phyloP scores from a whole-genome alignment of 768 basidiomycete genomes.

The Phylloporus sp. region DNA sequence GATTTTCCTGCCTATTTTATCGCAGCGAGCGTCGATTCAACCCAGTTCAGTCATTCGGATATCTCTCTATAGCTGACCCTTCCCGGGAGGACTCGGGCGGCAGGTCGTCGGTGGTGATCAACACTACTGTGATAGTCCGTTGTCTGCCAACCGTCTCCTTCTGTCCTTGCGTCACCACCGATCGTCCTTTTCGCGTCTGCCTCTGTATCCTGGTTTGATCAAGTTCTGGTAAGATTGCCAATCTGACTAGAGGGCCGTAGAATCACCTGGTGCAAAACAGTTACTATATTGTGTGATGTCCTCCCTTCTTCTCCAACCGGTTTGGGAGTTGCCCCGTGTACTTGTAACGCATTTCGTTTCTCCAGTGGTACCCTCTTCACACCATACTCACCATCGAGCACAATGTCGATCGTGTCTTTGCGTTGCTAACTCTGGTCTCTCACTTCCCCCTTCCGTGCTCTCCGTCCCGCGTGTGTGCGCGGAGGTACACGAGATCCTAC shows the following conservation, averaged over 20 bases:
- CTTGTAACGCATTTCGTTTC: constrained; percentile 6
- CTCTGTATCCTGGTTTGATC: neutral
- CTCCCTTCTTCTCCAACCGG: constrained; percentile 3
- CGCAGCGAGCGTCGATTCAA: neutral
- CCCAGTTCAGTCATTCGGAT: neutral
- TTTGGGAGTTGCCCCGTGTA: constrained; percentile 1
- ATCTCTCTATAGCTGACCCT: neutral
- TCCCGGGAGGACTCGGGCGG: neutral
- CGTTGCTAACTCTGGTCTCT: constrained; percentile 13
- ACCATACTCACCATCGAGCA: constrained; percentile 13
- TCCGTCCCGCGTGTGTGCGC: constrained; percentile 19
- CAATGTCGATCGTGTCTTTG: constrained; percentile 2
- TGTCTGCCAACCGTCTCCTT: constrained; percentile 13
- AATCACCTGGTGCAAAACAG: constrained; percentile 2
- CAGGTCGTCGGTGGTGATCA: constrained; percentile 7
- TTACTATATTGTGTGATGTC: constrained; percentile 12
- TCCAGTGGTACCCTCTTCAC: constrained; percentile 3
- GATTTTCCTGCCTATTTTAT: neutral
- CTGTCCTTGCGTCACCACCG: constrained; percentile 8
- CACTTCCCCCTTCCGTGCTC: constrained; percentile 16
- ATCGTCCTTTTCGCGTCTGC: constrained; percentile 2
- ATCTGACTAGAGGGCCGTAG: constrained; percentile 5
- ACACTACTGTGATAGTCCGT: constrained; percentile 6
- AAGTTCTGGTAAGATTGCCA: constrained; percentile 14
- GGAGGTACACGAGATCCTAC: constrained; percentile 23